Percentiles rank a stretch among this genome's conserved stretches.
phyloP scores from a whole-genome alignment of 1,139 yeast genomes.

The Kodamaea plutei region DNA sequence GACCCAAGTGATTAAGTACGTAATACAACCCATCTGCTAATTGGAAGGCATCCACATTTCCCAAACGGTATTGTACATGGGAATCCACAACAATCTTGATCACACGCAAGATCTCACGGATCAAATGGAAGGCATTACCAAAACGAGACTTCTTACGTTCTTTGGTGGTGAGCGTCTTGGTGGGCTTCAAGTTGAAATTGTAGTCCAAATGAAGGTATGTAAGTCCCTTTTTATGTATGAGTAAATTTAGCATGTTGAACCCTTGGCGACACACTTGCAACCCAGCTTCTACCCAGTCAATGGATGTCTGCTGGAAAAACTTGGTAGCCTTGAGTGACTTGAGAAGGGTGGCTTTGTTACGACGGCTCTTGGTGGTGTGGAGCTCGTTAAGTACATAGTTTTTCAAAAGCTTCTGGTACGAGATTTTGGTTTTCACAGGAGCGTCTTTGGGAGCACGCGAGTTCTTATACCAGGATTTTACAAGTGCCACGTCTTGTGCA shows the following conservation, averaged over 20 bases:
- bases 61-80: conserved; percentile 86
- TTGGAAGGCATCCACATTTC: conserved; percentile 89
- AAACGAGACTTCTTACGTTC: conserved; percentile 94
- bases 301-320: conserved; percentile 84
- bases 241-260: conserved; percentile 82
- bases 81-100: conserved; percentile 86
- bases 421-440: conserved; percentile 75
- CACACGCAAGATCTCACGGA: conserved; percentile 81
- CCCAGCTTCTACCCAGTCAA: conserved; percentile 99
- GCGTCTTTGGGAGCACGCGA: conserved; percentile 51
- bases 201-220: conserved; percentile 92
- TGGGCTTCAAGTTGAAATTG: conserved; percentile 93
- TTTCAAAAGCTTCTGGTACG: conserved; percentile 84
- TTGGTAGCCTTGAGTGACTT: conserved; percentile 72
- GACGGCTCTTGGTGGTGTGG: conserved; percentile 37
- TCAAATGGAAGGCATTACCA: conserved; percentile 93
- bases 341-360: conserved; percentile 56
- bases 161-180: conserved; percentile 92
- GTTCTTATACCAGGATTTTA: conserved; percentile 78
- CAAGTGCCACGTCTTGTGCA: conserved; percentile 85
- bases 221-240: conserved; percentile 87
- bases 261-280: conserved; percentile 92
- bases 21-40: conserved; percentile 92
- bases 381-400: conserved; percentile 69
- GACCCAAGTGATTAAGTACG: conserved; percentile 89